Evolutionary conservation across 2,329 filamentous ascomycete species (phyloP).

Genomic region (Didymella arachidicola): DNA sequence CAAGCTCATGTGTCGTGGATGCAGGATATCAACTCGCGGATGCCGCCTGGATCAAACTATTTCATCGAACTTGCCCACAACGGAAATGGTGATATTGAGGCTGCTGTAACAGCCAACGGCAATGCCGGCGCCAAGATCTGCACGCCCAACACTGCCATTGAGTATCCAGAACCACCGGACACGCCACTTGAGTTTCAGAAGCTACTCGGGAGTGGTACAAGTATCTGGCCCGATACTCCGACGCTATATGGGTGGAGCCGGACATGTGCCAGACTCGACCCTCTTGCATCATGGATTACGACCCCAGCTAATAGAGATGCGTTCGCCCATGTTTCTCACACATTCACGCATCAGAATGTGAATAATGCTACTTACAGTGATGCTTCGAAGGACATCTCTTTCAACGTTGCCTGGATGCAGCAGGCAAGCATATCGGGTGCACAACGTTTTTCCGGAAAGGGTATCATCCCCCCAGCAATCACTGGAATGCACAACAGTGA

Average conservation of each 20-base stretch:
- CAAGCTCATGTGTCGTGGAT: conserved; percentile 1
- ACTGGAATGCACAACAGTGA: conserved; percentile 72
- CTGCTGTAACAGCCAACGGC: conserved; percentile 35
- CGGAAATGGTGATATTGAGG: conserved; percentile 50
- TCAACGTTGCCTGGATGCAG: conserved; percentile 67
- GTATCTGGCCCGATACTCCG: conserved; percentile 53
- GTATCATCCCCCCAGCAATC: conserved; percentile 69
- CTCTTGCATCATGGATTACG: conserved; percentile 63
- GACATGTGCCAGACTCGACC: conserved; percentile 60
- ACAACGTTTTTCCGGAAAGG: conserved; percentile 59
- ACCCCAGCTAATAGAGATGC: conserved; percentile 59
- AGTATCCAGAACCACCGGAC: conserved; percentile 52
- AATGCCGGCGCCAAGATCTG: conserved; percentile 35
- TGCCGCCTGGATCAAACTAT: conserved; percentile 48
- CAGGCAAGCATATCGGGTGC: conserved; percentile 60
- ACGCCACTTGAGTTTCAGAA: conserved; percentile 58
- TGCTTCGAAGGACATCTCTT: conserved; percentile 64
- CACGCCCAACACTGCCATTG: conserved; percentile 45
- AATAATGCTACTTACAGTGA: conserved; percentile 69
- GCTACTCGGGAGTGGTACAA: conserved; percentile 47
- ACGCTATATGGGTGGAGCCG: conserved; percentile 59
- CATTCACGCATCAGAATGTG: conserved; percentile 66
- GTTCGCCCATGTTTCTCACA: conserved; percentile 68
- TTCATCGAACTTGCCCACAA: conserved; percentile 51
- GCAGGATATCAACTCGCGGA: conserved; percentile 5